A percentile compares a stretch with the other conserved stretches of the same genome.
phyloP scores from a whole-genome alignment of 2,329 filamentous ascomycete species.

The Cladophialophora immunda region DNA sequence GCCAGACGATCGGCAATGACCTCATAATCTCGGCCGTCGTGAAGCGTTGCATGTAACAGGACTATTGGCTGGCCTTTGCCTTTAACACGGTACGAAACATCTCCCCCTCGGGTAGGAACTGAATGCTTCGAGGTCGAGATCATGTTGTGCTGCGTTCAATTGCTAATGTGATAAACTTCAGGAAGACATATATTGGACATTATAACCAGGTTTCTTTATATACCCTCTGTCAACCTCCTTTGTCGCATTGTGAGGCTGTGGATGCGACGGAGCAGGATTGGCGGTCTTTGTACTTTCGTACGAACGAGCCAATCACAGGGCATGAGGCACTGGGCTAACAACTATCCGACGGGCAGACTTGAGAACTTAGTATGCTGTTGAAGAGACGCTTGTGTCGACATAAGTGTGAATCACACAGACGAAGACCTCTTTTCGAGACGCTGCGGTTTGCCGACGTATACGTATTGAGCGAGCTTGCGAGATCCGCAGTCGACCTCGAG shows the following conservation, averaged over 20 bases:
- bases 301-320: slow-evolving; percentile 14
- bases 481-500: too few species aligned
- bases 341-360: slow-evolving; percentile 13
- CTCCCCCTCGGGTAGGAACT: slow-evolving; percentile 16
- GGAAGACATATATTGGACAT: background rate
- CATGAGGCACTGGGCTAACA: background rate
- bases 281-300: slow-evolving; percentile 15
- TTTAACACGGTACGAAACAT: slow-evolving; percentile 1
- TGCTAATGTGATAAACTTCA: background rate
- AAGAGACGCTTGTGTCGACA: background rate
- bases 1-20: slow-evolving; percentile 9
- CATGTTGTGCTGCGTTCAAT: background rate
- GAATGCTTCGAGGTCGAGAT: background rate
- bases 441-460: background rate
- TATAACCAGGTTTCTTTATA: background rate
- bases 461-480: background rate
- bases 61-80: slow-evolving; percentile 14
- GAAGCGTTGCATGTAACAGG: slow-evolving; percentile 18
- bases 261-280: too few species aligned
- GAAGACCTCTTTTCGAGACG: background rate
- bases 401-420: background rate
- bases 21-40: slow-evolving; percentile 21
- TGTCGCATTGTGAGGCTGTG: background rate
- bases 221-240: background rate
- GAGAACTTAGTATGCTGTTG: background rate